Conservation (phyloP, 345 rosid genomes). For the Aquilaria malaccensis region DNA sequence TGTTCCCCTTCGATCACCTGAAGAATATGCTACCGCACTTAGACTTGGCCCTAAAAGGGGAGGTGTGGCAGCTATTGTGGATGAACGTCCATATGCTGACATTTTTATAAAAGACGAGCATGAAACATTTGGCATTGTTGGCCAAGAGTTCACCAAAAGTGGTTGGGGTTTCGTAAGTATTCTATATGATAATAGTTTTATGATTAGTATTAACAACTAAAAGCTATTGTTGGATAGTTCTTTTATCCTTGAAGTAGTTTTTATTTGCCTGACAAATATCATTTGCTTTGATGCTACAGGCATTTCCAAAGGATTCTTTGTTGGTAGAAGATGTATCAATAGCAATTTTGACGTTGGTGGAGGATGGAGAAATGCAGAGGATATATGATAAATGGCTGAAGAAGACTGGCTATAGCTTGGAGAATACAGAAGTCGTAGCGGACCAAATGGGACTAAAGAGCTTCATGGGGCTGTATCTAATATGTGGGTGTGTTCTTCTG, state of each 20-base stretch:
- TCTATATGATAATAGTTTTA: conserved; percentile 10
- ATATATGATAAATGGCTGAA: conserved; percentile 66
- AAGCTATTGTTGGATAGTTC: background rate
- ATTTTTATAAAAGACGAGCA: conserved; percentile 43
- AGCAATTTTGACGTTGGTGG: conserved; percentile 74
- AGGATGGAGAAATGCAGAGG: conserved; percentile 55
- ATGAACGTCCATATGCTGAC: conserved; percentile 75
- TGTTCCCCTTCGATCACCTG: conserved; percentile 47
- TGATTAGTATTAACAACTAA: background rate
- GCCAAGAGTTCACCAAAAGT: conserved; percentile 62
- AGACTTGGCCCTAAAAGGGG: conserved; percentile 54
- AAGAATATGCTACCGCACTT: conserved; percentile 63
- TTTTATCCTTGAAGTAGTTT: background rate
- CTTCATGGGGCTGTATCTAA: conserved; percentile 80
- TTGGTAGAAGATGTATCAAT: conserved; percentile 78
- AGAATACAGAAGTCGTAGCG: conserved; percentile 21
- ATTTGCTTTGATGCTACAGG: conserved; percentile 32
- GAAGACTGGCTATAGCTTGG: conserved; percentile 37
- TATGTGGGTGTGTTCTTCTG: conserved; percentile 40
- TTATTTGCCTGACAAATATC: background rate
- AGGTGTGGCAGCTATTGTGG: conserved; percentile 86
- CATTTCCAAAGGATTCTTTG: conserved; percentile 66
- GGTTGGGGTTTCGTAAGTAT: conserved; percentile 98
- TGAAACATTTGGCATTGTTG: conserved; percentile 57
- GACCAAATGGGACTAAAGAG: conserved; percentile 55